Conservation (phyloP, 2,329 filamentous ascomycete genomes). For the Bipolaris gigantea region DNA sequence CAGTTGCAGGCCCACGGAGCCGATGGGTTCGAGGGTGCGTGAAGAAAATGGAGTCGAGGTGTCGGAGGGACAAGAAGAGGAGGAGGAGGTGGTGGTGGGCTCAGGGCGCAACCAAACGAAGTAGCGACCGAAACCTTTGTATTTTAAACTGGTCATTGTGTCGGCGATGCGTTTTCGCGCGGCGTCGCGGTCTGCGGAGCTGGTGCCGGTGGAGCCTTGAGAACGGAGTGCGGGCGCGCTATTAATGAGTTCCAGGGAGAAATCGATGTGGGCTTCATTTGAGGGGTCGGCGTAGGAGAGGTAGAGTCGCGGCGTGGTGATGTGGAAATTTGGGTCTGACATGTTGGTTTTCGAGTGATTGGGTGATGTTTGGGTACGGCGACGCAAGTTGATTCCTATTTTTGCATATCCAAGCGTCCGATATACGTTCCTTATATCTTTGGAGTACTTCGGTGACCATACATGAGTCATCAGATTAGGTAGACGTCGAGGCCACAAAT, state of each 20-base stretch:
- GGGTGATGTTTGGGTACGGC: background rate
- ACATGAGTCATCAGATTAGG: slow-evolving; percentile 3
- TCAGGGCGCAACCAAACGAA: slow-evolving; percentile 25
- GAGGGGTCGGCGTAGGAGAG: slow-evolving; percentile 22
- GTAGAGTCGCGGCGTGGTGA: slow-evolving; percentile 55
- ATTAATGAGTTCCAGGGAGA: slow-evolving; percentile 6
- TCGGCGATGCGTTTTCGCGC: slow-evolving; percentile 15
- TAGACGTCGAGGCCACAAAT: background rate
- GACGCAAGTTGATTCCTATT: background rate
- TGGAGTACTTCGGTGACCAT: too few relatives aligned
- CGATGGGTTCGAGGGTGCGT: slow-evolving; percentile 10
- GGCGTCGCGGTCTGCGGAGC: slow-evolving; percentile 3
- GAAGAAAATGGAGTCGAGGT: background rate
- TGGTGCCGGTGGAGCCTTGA: background rate
- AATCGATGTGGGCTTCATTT: slow-evolving; percentile 20
- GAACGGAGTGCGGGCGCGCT: background rate
- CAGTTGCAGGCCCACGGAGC: slow-evolving; percentile 26
- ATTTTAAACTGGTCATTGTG: slow-evolving; percentile 7
- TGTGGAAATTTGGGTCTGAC: slow-evolving; percentile 59
- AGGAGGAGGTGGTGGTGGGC: too few relatives aligned
- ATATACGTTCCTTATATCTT: too few relatives aligned
- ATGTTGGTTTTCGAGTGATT: background rate
- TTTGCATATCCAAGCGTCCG: too few relatives aligned
- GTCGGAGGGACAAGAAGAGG: too few relatives aligned
- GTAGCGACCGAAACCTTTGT: slow-evolving; percentile 33